A percentile compares a stretch with the other conserved stretches of the same genome.
phyloP scores from a whole-genome alignment of 2,329 filamentous ascomycete species.

The Xylaria sp. region DNA sequence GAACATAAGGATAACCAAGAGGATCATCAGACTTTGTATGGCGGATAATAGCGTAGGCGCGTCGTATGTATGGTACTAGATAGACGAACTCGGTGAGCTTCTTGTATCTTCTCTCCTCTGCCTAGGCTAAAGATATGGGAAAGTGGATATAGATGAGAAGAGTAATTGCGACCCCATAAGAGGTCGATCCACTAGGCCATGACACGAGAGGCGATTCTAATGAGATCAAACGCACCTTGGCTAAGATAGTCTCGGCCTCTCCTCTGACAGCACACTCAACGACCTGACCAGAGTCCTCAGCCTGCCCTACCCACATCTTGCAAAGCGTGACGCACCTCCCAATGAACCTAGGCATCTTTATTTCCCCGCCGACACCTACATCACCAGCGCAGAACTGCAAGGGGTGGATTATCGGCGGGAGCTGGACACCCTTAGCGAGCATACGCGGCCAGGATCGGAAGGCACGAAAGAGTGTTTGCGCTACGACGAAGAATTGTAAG shows the following conservation, averaged over 20 bases:
- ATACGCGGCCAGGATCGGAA: slow-evolving; percentile 53
- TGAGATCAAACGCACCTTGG: slow-evolving; percentile 42
- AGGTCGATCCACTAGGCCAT: not conserved
- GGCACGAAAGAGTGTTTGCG: slow-evolving; percentile 48
- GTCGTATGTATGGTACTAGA: slow-evolving; percentile 49
- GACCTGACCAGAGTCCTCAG: slow-evolving; percentile 43
- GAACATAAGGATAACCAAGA: slow-evolving; percentile 53
- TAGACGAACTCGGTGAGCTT: not conserved
- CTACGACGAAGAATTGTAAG: slow-evolving; percentile 3
- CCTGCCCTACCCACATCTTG: slow-evolving; percentile 52
- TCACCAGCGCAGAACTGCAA: slow-evolving; percentile 35
- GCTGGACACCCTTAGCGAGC: slow-evolving; percentile 51
- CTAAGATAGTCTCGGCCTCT: slow-evolving; percentile 49
- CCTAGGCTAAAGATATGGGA: not conserved
- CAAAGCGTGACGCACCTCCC: slow-evolving; percentile 51
- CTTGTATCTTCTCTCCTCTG: not conserved
- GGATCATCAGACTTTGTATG: slow-evolving; percentile 52
- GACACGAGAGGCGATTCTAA: not conserved
- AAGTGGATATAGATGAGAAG: not conserved
- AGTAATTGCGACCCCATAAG: not conserved
- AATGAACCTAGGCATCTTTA: slow-evolving; percentile 46
- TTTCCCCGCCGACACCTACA: not conserved
- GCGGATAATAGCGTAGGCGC: slow-evolving; percentile 49
- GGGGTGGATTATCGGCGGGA: slow-evolving; percentile 52
- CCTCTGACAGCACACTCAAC: slow-evolving; percentile 48